Evolutionary conservation across 176 grass and related monocot genomes (phyloP), one percentile per base, ranked within the genome.

Genomic region (Puya raimondii): DNA sequence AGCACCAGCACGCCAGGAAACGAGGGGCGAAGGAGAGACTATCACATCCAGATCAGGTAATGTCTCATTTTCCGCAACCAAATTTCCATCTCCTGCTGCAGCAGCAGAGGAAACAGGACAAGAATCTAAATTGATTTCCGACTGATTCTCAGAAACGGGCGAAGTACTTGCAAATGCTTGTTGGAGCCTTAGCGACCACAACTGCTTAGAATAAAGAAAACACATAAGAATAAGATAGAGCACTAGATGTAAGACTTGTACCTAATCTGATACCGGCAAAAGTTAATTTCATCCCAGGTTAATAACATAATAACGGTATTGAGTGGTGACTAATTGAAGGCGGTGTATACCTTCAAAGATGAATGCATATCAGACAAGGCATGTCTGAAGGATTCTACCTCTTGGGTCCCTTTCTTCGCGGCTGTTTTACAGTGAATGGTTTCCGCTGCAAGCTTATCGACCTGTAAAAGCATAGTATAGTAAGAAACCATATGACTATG

Each of bases 1-100:
- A 26, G 82, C 42, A 61, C 84, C 89, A 11, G 78, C 33, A 79
- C 85, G 86, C 90, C 87, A 93, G 16, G 87, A 88, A 59, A 93
- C 94, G 49, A 99, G 94, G 16, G 94, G 87, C 68, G 94, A 99
- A 88, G 94, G 89, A 8, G 91, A 96, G 42, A 96, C 91, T 26
- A 70, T 50, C 73, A 71, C 65, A 52, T 76, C 80, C 29, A 82
- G 65, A 16, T 76, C 73, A 42, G 80, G 52, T 70, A 77, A 52
- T 25, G n/a, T 70, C 53, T 52, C 84, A 49, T 27, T 72, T 18
- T 51, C 12, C n/a, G n/a, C 21, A 26, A 82, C 57, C 63, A 77
- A 26, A 51, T 72, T 56, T 59, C 0, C 66, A 54, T 49, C 70
- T 64, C 20, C 64, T 70, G 73, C 74, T 70, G 74, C 79, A 47